Conservation (phyloP, 441 rosid species). For the Rhodomyrtus psidioides region DNA sequence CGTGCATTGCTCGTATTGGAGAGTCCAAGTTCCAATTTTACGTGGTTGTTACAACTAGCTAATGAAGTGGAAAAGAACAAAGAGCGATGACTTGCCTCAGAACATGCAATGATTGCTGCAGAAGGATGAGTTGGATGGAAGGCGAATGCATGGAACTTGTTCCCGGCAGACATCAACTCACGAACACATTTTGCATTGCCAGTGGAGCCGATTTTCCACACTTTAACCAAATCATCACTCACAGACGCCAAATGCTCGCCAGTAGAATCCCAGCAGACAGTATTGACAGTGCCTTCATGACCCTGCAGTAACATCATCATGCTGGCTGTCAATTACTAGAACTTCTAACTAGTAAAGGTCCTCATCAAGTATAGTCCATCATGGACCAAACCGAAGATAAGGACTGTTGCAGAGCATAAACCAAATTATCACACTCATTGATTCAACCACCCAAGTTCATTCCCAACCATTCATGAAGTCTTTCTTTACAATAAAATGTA, state of each 20-base stretch:
- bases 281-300: slow-evolving; percentile 60
- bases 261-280: slow-evolving; percentile 85
- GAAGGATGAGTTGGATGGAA: slow-evolving; percentile 80
- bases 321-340: neutral
- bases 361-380: neutral
- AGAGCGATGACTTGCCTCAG: slow-evolving; percentile 55
- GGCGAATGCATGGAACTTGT: slow-evolving; percentile 75
- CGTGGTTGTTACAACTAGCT: neutral
- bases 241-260: slow-evolving; percentile 84
- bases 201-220: slow-evolving; percentile 78
- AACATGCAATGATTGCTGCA: slow-evolving; percentile 71
- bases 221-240: slow-evolving; percentile 85
- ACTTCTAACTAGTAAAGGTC: neutral
- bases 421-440: neutral
- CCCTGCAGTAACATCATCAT: slow-evolving; percentile 38
- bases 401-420: neutral
- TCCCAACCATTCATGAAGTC: too few relatives aligned
- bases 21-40: neutral
- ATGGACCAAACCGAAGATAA: neutral
- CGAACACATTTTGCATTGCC: slow-evolving; percentile 71
- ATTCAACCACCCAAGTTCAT: too few relatives aligned
- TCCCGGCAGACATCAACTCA: slow-evolving; percentile 71
- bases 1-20: neutral
- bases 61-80: neutral
- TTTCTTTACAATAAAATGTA: too few relatives aligned